Evolutionary conservation across 208 protist species (phyloP), one percentile per base, ranked within the genome.

Genomic region (Herpetomonas tarakana): DNA sequence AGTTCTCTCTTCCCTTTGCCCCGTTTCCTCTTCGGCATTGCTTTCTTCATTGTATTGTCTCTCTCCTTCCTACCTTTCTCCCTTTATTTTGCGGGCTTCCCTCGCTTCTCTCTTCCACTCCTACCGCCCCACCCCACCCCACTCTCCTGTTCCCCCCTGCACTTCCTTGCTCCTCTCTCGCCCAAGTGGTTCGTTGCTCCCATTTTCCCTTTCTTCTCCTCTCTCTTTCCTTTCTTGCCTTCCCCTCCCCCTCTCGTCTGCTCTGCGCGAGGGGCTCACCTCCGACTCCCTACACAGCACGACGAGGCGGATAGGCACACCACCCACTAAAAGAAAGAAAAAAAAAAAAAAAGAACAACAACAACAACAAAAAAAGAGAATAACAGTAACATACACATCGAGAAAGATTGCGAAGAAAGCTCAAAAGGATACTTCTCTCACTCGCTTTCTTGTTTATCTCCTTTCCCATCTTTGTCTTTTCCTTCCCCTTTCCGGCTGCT

Each of bases 151-250:
- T n/a, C n/a, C n/a, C n/a, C n/a, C n/a, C n/a, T n/a, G n/a, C n/a
- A n/a, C n/a, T n/a, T n/a, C n/a, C n/a, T n/a, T n/a, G n/a, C n/a
- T n/a, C n/a, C n/a, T n/a, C n/a, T n/a, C n/a, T n/a, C n/a, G n/a
- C n/a, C n/a, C n/a, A n/a, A n/a, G n/a, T n/a, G n/a, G n/a, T n/a
- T 24, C 45, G 6, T 51, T 51, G 4, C 12, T 24, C 6, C 45
- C 45, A 7, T 51, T 24, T 9, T 24, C 18, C 49, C 25, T 9
- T 12, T 57, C 4, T 57, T n/a, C 41, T n/a, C 7, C 12, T 27
- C 41, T 57, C 41, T 35, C 62, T 6, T 52, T 61, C 57, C 63
- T 24, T 38, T 57, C 31, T 57, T 38, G 4, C 27, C 3, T 52
- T 52, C 41, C 52, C 41, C 38, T 51, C 49, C 14, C 35, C 35